Evolutionary conservation across 75 land plant genomes (phyloP).

Genomic region (Chamaecyparis obtusa): DNA sequence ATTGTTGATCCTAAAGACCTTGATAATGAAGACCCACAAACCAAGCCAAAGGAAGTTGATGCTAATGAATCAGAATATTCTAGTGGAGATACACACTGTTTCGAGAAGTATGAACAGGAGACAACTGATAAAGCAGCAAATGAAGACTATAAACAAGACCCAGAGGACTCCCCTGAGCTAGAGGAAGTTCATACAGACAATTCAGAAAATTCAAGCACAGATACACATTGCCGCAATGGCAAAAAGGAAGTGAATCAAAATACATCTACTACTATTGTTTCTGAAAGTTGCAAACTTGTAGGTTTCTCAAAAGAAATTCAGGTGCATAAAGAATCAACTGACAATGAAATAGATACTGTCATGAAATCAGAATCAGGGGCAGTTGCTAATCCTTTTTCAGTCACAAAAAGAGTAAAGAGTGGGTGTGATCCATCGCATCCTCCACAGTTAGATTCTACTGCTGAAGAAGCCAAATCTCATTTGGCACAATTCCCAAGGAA

Average conservation of each 20-base stretch:
- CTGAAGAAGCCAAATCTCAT: not conserved
- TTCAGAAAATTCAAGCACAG: not conserved
- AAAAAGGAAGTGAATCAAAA: not conserved
- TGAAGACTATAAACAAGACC: not conserved
- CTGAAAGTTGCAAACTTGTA: not conserved
- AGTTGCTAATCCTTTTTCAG: not conserved
- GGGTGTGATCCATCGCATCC: not conserved
- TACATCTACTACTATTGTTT: not conserved
- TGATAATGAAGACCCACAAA: not conserved
- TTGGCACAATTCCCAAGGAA: not conserved
- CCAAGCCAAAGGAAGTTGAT: slow-evolving; percentile 4
- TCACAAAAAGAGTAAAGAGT: not conserved
- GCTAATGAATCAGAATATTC: not conserved
- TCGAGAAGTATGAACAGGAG: not conserved
- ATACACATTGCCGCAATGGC: not conserved
- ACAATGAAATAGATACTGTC: not conserved
- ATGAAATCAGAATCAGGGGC: not conserved
- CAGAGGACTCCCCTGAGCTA: not conserved
- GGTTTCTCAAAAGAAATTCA: not conserved
- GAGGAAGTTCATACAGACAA: not conserved
- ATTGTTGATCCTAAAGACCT: not conserved
- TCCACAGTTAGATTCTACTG: not conserved
- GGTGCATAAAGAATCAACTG: not conserved
- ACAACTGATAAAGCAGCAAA: not conserved
- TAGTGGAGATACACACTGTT: not conserved